Evolutionary conservation across 257 asterid genomes (phyloP).

Genomic region (Orobanche coerulescens): DNA sequence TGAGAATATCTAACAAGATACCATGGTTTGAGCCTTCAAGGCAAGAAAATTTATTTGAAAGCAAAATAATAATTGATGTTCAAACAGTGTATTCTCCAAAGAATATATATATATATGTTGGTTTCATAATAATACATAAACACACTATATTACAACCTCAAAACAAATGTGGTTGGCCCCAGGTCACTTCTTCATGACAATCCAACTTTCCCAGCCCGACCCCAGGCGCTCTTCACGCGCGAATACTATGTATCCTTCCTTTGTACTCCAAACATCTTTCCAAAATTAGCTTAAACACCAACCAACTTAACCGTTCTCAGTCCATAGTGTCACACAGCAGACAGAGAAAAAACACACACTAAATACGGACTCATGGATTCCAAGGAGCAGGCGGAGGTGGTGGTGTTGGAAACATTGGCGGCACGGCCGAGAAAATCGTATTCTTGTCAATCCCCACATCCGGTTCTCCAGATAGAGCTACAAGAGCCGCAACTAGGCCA

Average conservation of each 20-base stretch:
- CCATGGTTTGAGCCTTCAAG: no score
- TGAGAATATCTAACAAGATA: no score
- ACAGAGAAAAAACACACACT: constrained; percentile 10
- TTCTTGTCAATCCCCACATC: constrained; percentile 61
- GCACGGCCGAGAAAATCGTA: constrained; percentile 89
- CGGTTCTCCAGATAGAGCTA: constrained; percentile 74
- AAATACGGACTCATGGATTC: constrained; percentile 54
- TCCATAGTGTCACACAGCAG: no score
- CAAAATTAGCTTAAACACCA: not conserved
- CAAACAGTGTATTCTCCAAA: constrained; percentile 27
- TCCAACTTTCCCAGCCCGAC: not conserved
- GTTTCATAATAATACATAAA: constrained; percentile 13
- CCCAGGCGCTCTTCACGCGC: not conserved
- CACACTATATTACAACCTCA: constrained; percentile 16
- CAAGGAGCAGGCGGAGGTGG: constrained; percentile 99
- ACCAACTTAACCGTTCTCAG: no score
- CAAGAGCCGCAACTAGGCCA: constrained; percentile 86
- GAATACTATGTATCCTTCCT: not conserved
- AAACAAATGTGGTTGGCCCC: not conserved
- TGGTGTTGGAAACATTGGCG: constrained; percentile 89
- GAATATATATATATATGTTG: constrained; percentile 19
- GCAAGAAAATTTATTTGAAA: not conserved
- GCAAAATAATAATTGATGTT: constrained; percentile 13
- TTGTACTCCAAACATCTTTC: not conserved
- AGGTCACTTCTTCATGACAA: not conserved